Conservation (phyloP, 768 basidiomycete species). For the Coprinopsis sp. region DNA sequence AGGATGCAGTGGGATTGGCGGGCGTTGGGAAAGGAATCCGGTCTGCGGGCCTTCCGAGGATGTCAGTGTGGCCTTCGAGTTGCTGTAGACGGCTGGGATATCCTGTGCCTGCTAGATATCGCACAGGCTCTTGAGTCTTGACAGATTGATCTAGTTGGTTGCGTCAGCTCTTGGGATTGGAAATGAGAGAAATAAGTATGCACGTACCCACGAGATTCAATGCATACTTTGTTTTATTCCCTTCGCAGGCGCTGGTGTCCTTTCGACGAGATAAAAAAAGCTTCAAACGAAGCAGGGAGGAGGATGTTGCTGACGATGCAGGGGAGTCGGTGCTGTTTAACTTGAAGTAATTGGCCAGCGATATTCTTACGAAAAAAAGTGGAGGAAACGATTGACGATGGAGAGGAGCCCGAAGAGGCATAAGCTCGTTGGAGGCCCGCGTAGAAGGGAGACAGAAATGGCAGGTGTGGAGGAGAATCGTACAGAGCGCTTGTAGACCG, state of each 20-base stretch:
- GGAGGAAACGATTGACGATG: constrained; percentile 36
- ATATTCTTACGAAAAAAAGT: constrained; percentile 14
- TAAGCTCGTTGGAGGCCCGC: constrained; percentile 39
- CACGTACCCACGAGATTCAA: constrained; percentile 66
- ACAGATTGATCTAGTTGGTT: constrained; percentile 65
- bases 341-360: constrained; percentile 33
- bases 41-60: background rate
- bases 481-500: no score
- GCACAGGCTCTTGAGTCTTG: constrained; percentile 62
- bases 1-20: constrained; percentile 6
- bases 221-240: constrained; percentile 60
- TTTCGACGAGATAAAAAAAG: constrained; percentile 7
- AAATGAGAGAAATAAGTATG: background rate
- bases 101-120: constrained; percentile 81
- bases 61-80: background rate
- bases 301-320: constrained; percentile 46
- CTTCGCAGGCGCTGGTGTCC: constrained; percentile 6
- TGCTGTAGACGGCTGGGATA: constrained; percentile 50
- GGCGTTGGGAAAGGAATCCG: background rate
- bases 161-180: constrained; percentile 5
- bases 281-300: constrained; percentile 30
- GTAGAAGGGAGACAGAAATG: constrained; percentile 83
- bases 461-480: constrained; percentile 59
- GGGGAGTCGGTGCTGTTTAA: no score
- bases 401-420: constrained; percentile 25